Conservation (phyloP, 2,329 filamentous ascomycete species). For the Cladophialophora carrionii region DNA sequence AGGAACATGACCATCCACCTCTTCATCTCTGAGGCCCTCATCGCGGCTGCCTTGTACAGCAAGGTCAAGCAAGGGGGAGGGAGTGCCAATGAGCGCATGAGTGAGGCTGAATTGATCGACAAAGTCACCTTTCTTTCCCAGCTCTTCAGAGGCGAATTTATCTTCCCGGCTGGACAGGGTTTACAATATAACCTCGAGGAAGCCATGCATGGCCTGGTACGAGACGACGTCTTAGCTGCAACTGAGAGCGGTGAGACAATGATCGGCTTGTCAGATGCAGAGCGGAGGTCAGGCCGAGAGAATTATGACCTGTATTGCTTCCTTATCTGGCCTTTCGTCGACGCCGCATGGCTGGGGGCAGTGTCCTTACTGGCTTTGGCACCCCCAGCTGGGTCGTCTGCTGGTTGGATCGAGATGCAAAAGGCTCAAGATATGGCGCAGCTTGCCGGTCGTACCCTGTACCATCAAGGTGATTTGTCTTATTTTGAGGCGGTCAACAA, state of each 20-base stretch:
- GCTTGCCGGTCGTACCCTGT: conserved; percentile 89
- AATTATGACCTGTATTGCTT: conserved; percentile 99
- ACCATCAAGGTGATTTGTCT: conserved; percentile 93
- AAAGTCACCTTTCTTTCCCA: conserved; percentile 88
- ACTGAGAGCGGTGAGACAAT: conserved; percentile 62
- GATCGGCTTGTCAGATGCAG: conserved; percentile 74
- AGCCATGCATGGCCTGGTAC: conserved; percentile 75
- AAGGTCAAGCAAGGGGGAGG: conserved; percentile 89
- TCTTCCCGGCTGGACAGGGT: conserved; percentile 81
- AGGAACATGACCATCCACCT: conserved; percentile 99
- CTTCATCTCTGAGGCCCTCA: conserved; percentile 89
- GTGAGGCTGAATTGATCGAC: conserved; percentile 70
- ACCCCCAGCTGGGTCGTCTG: conserved; percentile 59
- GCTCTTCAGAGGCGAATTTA: conserved; percentile 94
- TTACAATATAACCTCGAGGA: conserved; percentile 77
- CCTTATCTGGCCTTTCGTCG: conserved; percentile 97
- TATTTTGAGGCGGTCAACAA: conserved; percentile 99
- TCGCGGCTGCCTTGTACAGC: conserved; percentile 88
- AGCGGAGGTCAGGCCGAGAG: conserved; percentile 78
- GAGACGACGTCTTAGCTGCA: conserved; percentile 74
- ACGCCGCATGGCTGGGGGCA: conserved; percentile 88
- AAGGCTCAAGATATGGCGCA: conserved; percentile 82
- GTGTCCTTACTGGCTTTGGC: conserved; percentile 85
- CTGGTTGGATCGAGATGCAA: conserved; percentile 75
- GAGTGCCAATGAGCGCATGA: conserved; percentile 75